Base-by-base conservation (phyloP, 805 yeast genomes). In the Saturnispora dispora region DNA sequence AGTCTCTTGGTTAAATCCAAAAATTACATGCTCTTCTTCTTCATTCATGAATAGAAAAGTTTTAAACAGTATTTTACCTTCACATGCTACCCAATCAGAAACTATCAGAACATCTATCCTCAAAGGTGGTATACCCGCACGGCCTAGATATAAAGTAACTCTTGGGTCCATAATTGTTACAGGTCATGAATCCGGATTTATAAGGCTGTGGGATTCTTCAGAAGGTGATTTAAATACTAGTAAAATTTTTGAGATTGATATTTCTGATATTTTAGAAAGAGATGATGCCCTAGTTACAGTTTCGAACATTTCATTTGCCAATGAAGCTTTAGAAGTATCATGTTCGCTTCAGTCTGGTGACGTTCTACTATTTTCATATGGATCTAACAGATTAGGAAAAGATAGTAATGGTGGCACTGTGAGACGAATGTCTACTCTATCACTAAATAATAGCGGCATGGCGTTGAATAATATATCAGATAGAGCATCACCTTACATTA, bases 121-220 rank as follows among this genome's bases (percentile, higher is more conserved):
- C 35, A 75, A 73, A 50, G 99, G 99, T 46, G 99, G 99, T 5
- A 77, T 82, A 2, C 85, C 96, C 0, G 74, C 74, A 0, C 69
- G 74, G 32, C 73, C 76, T 22, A 71, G 70, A 30, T 65, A 74
- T 39, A 74, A 81, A 47, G 69, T 75, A 2, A 81, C 77, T 35
- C 66, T 71, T 22, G 73, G 85, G 40, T 78, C 83, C 3, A 78
- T 77, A 11, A 70, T 90, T 41, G 81, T 88, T 1, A 82, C 96
- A 0, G 98, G 97, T 0, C 96, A 93, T 62, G 78, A 82, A 35
- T 84, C 84, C 63, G 98, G 97, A 0, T 77, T 83, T 35, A 79
- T 93, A 0, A 75, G 96, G 50, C 71, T 91, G 9, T 83, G 89
- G 81, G 96, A 91, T 67, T 83, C 88, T 0, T 81, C 95, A 0